phyloP scores from a whole-genome alignment of 2,329 filamentous ascomycete species.

The Pyricularia sp. region DNA sequence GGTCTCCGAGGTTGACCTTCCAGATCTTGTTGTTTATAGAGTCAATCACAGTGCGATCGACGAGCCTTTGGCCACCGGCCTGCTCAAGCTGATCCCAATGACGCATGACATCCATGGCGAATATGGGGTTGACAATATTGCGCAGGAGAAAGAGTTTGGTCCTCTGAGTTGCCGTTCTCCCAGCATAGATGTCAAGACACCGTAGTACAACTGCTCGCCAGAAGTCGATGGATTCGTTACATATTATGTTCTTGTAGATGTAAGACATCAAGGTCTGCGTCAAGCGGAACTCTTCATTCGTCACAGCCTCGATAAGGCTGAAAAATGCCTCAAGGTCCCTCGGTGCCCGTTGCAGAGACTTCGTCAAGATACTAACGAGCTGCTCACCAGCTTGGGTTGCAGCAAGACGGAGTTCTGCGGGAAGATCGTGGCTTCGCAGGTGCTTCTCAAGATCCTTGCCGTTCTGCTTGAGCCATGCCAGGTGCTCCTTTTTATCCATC shows the following conservation, averaged over 20 bases:
- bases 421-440: conserved; percentile 56
- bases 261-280: conserved; percentile 67
- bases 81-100: conserved; percentile 53
- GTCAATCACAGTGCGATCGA: conserved; percentile 79
- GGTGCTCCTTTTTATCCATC: conserved; percentile 53
- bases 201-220: conserved; percentile 71
- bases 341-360: conserved; percentile 61
- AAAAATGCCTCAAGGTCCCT: conserved; percentile 76
- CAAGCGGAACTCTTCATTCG: conserved; percentile 66
- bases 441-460: conserved; percentile 70
- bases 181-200: conserved; percentile 77
- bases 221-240: conserved; percentile 71
- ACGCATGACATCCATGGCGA: conserved; percentile 90
- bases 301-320: conserved; percentile 69
- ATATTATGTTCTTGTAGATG: conserved; percentile 76
- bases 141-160: conserved; percentile 88
- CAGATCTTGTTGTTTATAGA: conserved; percentile 86
- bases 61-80: conserved; percentile 51
- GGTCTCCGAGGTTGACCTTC: conserved; percentile 75
- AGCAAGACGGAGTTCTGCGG: conserved; percentile 62
- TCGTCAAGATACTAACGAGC: conserved; percentile 72
- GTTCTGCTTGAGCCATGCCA: conserved; percentile 47
- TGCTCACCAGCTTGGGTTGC: conserved; percentile 84
- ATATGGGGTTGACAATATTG: conserved; percentile 86
- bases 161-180: conserved; percentile 67